Evolutionary conservation across 1,284 basidiomycete genomes (phyloP).

Genomic region (Cryptococcus wingfieldii): DNA sequence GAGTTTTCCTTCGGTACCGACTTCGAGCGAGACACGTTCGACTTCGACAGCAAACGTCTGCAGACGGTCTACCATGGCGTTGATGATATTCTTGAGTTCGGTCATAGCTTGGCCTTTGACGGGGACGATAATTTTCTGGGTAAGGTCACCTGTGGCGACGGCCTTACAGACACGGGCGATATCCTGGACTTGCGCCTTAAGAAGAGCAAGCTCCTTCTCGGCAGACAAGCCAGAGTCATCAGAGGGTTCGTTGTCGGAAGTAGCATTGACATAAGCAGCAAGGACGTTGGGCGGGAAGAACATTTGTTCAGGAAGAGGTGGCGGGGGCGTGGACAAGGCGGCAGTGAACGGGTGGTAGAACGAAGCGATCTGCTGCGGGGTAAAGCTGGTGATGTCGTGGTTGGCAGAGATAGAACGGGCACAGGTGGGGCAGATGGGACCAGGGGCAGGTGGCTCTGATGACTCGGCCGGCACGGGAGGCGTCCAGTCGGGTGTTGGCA

Average conservation of each 20-base stretch:
- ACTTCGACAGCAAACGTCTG: constrained; percentile 54
- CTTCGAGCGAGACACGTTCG: constrained; percentile 66
- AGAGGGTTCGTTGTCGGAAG: neutral
- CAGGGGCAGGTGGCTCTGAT: neutral
- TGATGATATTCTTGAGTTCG: constrained; percentile 96
- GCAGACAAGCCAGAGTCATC: constrained; percentile 31
- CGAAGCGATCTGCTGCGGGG: constrained; percentile 11
- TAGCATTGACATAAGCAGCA: constrained; percentile 1
- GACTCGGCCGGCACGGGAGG: constrained; percentile 12
- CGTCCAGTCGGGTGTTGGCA: constrained; percentile 34
- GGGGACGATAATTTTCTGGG: constrained; percentile 92
- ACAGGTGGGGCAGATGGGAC: constrained; percentile 26
- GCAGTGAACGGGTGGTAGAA: constrained; percentile 24
- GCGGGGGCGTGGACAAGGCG: constrained; percentile 24
- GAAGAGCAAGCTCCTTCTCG: constrained; percentile 62
- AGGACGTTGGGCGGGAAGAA: constrained; percentile 14
- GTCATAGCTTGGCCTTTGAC: constrained; percentile 97
- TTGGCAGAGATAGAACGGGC: constrained; percentile 13
- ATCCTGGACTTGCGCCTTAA: constrained; percentile 87
- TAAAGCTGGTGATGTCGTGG: constrained; percentile 4
- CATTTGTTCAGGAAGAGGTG: constrained; percentile 18
- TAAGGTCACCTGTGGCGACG: constrained; percentile 88
- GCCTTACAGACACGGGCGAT: constrained; percentile 84
- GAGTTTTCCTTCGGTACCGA: constrained; percentile 88
- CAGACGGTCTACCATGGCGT: constrained; percentile 75